Percentiles rank a stretch among this genome's conserved stretches.
Evolutionary conservation across 495 filamentous ascomycete genomes (phyloP).

Genomic region (Talaromyces trachyspermus): DNA sequence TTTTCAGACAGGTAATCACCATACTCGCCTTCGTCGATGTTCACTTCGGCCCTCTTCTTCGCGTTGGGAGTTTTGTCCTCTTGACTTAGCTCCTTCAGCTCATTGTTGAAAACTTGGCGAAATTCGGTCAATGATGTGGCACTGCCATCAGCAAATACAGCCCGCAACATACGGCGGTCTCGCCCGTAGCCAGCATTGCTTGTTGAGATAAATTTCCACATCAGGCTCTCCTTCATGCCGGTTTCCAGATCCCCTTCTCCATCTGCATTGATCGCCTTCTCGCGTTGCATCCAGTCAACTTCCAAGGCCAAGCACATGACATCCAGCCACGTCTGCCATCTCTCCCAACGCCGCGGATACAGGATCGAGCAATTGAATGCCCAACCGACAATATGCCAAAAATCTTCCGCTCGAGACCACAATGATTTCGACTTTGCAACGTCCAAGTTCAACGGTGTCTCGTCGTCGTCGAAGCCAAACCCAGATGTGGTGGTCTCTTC

Average conservation of each 20-base stretch:
- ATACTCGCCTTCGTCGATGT: conserved; percentile 52
- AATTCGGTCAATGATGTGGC: conserved; percentile 44
- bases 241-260: conserved; percentile 19
- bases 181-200: conserved; percentile 28
- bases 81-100: conserved; percentile 39
- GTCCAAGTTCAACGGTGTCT: conserved; percentile 39
- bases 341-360: conserved; percentile 64
- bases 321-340: conserved; percentile 77
- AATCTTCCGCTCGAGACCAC: conserved; percentile 68
- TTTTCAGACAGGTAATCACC: conserved; percentile 48
- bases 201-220: conserved; percentile 45
- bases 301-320: conserved; percentile 74
- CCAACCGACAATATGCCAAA: conserved; percentile 90
- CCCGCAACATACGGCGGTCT: conserved; percentile 48
- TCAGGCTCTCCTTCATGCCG: conserved; percentile 41
- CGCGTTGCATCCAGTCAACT: conserved; percentile 61
- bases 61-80: conserved; percentile 11
- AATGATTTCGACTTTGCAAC: conserved; percentile 59
- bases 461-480: conserved; percentile 20
- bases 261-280: conserved; percentile 3
- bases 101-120: conserved; percentile 51
- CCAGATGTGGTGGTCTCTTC: conserved; percentile 14
- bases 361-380: conserved; percentile 81
- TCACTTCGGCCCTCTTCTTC: conserved; percentile 42
- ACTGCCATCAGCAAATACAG: conserved; percentile 59